phyloP scores from a whole-genome alignment of 2,329 filamentous ascomycete species.

The Stemphylium beticola region DNA sequence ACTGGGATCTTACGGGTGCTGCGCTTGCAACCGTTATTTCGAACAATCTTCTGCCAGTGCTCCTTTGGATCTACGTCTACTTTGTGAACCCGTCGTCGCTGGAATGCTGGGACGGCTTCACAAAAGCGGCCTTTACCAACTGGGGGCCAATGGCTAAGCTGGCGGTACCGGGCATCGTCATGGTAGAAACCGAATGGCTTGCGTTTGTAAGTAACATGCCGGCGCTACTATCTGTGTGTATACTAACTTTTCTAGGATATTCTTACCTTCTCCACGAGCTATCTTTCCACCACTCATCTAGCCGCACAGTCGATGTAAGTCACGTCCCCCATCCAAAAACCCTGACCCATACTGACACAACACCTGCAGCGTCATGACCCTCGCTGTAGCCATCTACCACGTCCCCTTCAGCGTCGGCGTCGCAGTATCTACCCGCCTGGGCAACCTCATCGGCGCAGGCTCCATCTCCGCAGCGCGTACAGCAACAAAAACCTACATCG shows the following conservation, averaged over 20 bases:
- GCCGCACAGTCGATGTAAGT: conserved; percentile 70
- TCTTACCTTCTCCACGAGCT: conserved; percentile 75
- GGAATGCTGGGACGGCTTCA: conserved; percentile 75
- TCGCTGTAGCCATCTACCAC: conserved; percentile 48
- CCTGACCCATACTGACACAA: neutral
- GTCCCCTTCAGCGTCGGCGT: conserved; percentile 50
- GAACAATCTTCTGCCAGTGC: conserved; percentile 56
- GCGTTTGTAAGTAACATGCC: conserved; percentile 30
- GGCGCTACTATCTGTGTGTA: neutral
- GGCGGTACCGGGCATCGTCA: conserved; percentile 88
- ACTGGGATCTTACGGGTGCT: conserved; percentile 59
- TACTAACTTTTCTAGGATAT: conserved; percentile 32
- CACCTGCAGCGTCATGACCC: conserved; percentile 39
- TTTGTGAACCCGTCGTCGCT: conserved; percentile 49
- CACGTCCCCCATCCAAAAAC: neutral
- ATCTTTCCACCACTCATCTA: conserved; percentile 78
- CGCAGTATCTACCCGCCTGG: conserved; percentile 48
- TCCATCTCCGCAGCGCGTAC: conserved; percentile 41
- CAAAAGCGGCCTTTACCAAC: conserved; percentile 69
- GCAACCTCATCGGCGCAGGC: conserved; percentile 49
- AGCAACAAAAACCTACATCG: conserved; percentile 41
- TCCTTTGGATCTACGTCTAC: conserved; percentile 56
- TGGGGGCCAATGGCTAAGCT: conserved; percentile 86
- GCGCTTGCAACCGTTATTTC: conserved; percentile 58
- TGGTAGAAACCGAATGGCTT: conserved; percentile 75